phyloP scores from a whole-genome alignment of 176 grass and related monocot genomes.

The Alloteropsis semialata region DNA sequence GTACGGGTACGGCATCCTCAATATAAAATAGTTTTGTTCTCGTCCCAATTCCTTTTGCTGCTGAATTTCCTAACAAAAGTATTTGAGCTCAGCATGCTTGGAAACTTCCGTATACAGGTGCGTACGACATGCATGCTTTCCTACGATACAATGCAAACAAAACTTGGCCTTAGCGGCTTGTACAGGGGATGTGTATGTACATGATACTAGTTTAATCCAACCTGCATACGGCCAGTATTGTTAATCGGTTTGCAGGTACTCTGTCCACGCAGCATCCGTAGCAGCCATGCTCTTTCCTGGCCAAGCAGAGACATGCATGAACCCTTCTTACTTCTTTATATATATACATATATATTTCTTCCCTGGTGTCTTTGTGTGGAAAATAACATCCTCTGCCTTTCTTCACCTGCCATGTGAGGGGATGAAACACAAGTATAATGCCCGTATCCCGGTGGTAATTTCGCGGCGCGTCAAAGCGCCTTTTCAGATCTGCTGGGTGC shows the following conservation, averaged over 20 bases:
- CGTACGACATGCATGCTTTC: not conserved
- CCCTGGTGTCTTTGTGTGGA: not conserved
- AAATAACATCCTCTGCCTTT: not conserved
- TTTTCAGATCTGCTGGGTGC: slow-evolving; percentile 2
- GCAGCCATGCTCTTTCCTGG: not conserved
- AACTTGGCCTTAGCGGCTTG: slow-evolving; percentile 17
- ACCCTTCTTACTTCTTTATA: not conserved
- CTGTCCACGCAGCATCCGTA: slow-evolving; percentile 8
- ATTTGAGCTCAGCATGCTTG: not conserved
- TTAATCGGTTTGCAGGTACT: not conserved
- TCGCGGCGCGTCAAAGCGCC: slow-evolving; percentile 9
- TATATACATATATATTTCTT: not conserved
- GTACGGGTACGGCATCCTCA: no score
- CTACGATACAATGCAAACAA: slow-evolving; percentile 14
- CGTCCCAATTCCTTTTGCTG: not conserved
- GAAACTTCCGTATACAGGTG: slow-evolving; percentile 32
- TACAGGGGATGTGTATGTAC: slow-evolving; percentile 20
- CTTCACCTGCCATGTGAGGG: not conserved
- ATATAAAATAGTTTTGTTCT: no score
- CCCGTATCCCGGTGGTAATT: slow-evolving; percentile 36
- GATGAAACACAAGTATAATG: not conserved
- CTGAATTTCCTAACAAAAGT: not conserved
- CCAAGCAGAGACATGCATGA: not conserved
- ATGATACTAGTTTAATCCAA: not conserved
- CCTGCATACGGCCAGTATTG: not conserved